Evolutionary conservation across 345 rosid genomes (phyloP), one percentile per base, ranked within the genome.

Genomic region (Erysimum cheiranthoides): DNA sequence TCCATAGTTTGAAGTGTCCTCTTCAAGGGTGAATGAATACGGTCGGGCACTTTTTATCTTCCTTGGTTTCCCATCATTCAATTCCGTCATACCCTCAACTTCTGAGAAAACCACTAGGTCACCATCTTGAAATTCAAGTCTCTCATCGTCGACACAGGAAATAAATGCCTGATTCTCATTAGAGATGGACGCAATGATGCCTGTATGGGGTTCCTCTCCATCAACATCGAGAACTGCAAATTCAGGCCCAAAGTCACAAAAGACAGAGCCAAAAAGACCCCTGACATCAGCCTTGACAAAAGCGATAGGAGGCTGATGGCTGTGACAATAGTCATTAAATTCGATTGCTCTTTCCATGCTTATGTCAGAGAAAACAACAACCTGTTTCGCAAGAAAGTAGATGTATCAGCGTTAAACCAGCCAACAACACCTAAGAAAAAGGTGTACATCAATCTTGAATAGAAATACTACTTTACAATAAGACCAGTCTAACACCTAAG

Each of bases 1-100:
- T 49, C 91, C 85, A 63, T 76, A 89, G 40, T 78, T 76, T 12
- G 91, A 68, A 42, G 98, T 87, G 77, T 95, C 99, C 84, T 92
- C 97, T 16, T 95, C 99, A 8, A 95, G 96, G 42, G 66, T 82
- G 82, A 95, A 92, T 10, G 99, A 90, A 80, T 89, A 92, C 10
- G 99, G 98, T 75, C 96, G 85, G 0, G 94, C 82, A 70, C 82
- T 89, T 80, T 86, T 92, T 65, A 95, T 81, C 82, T 86, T 95
- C 88, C 99, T 90, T 18, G 96, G 98, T 45, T 86, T 92, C 43
- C 96, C 99, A 87, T 95, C 98, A 85, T 95, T 95, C 47, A 95
- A 72, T 74, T 95, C 92, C 5, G 87, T 86, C 99, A 92, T 92
- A 51, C 99, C 99, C 25, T 89, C 90, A 73, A 95, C 93, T 82